Conservation (phyloP, 2,329 filamentous ascomycete genomes). For the Paecilomyces variotii region DNA sequence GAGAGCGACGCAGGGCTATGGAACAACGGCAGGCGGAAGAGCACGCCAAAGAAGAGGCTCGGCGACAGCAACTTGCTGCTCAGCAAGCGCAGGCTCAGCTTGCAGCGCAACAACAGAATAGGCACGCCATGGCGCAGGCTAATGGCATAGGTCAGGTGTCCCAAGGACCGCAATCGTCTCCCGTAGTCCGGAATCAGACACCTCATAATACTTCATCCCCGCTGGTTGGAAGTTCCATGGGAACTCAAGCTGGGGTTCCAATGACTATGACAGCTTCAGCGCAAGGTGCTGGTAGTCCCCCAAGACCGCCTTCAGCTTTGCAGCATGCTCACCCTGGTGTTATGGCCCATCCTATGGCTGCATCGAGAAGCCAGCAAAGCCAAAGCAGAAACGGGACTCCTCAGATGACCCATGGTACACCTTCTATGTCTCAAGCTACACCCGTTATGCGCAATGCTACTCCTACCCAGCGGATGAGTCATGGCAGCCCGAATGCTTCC, state of each 20-base stretch:
- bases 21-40: slow-evolving; percentile 39
- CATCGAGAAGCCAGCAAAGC: slow-evolving; percentile 38
- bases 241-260: slow-evolving; percentile 31
- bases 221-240: slow-evolving; percentile 31
- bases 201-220: slow-evolving; percentile 40
- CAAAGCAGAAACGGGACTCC: slow-evolving; percentile 42
- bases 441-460: slow-evolving; percentile 41
- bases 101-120: slow-evolving; percentile 40
- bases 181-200: slow-evolving; percentile 40
- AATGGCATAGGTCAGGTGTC: slow-evolving; percentile 25
- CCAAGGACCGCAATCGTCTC: slow-evolving; percentile 39
- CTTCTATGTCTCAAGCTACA: slow-evolving; percentile 39
- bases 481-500: slow-evolving; percentile 37
- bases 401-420: slow-evolving; percentile 40
- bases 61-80: slow-evolving; percentile 33
- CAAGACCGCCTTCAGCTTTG: slow-evolving; percentile 36
- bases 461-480: slow-evolving; percentile 38
- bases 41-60: slow-evolving; percentile 31
- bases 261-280: slow-evolving; percentile 39
- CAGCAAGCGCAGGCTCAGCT: slow-evolving; percentile 39
- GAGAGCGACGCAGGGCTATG: slow-evolving; percentile 39
- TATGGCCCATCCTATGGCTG: slow-evolving; percentile 38
- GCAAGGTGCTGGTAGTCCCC: slow-evolving; percentile 40
- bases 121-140: slow-evolving; percentile 43
- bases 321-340: slow-evolving; percentile 41